Evolutionary conservation across 2,329 filamentous ascomycete species (phyloP).

Genomic region (Colletotrichum lentis): DNA sequence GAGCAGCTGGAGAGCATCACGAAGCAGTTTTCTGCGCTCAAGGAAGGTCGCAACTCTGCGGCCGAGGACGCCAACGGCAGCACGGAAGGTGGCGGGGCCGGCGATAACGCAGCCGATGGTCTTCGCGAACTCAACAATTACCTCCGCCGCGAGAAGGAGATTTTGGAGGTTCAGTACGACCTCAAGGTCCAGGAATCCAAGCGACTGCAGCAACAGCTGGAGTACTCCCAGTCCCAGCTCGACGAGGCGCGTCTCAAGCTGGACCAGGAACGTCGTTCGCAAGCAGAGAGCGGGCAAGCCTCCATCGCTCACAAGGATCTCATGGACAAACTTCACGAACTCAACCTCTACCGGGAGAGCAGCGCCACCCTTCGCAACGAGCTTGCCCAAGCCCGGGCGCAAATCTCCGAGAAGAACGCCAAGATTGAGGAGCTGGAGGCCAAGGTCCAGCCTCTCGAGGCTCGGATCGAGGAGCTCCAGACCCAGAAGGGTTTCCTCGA

Average conservation of each 20-base stretch:
- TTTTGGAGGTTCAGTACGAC: constrained; percentile 95
- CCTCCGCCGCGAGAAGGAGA: constrained; percentile 94
- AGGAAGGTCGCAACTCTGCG: constrained; percentile 58
- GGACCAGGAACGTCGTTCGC: constrained; percentile 83
- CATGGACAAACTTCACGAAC: constrained; percentile 92
- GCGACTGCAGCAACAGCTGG: constrained; percentile 86
- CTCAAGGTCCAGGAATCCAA: constrained; percentile 88
- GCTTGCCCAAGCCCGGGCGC: constrained; percentile 77
- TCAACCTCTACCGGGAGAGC: constrained; percentile 96
- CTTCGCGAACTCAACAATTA: constrained; percentile 92
- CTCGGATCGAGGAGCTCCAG: constrained; percentile 81
- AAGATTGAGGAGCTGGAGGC: constrained; percentile 78
- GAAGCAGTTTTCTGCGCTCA: constrained; percentile 79
- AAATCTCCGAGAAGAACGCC: constrained; percentile 76
- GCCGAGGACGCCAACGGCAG: constrained; percentile 57
- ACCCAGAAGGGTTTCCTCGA: constrained; percentile 82
- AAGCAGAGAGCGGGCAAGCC: constrained; percentile 75
- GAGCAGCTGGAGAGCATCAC: constrained; percentile 86
- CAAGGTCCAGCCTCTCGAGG: constrained; percentile 83
- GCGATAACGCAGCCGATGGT: constrained; percentile 66
- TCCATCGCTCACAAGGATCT: constrained; percentile 86
- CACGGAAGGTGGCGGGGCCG: constrained; percentile 52
- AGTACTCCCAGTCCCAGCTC: constrained; percentile 85
- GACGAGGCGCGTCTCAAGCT: constrained; percentile 90
- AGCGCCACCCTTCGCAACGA: constrained; percentile 90